Evolutionary conservation across 23 red algal genomes (phyloP).

Genomic region (Chondrus crispus): DNA sequence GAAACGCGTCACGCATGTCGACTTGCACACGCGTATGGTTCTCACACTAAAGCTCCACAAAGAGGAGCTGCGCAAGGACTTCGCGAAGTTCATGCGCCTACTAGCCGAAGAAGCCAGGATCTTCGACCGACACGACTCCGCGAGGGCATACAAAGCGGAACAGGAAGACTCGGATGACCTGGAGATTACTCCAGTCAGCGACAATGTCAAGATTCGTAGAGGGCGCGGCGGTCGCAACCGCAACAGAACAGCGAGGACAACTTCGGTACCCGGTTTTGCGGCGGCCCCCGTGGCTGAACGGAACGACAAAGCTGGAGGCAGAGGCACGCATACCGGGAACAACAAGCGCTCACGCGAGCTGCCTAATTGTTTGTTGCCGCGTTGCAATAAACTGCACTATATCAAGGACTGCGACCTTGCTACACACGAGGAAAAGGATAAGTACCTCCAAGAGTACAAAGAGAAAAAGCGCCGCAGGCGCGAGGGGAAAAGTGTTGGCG

Average conservation of each 20-base stretch:
- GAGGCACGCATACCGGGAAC: too few species aligned
- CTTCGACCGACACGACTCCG: too few species aligned
- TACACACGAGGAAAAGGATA: background rate
- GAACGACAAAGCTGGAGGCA: too few species aligned
- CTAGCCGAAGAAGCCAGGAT: background rate
- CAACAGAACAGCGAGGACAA: too few species aligned
- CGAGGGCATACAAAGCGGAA: too few species aligned
- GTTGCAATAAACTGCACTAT: background rate
- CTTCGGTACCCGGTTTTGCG: too few species aligned
- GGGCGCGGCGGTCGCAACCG: too few species aligned
- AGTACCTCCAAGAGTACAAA: background rate
- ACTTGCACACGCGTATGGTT: background rate
- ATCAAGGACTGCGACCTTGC: background rate
- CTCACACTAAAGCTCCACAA: background rate
- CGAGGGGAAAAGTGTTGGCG: background rate
- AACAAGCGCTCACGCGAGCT: too few species aligned
- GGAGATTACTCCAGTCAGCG: too few species aligned
- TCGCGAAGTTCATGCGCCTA: background rate
- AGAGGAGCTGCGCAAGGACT: background rate
- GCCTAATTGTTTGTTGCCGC: background rate
- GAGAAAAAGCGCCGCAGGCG: background rate
- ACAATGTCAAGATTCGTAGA: too few species aligned
- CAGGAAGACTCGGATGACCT: too few species aligned
- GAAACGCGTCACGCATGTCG: background rate
- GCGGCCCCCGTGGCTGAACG: too few species aligned